Base-by-base conservation (phyloP, 2,329 filamentous ascomycete genomes). In the Daldinia eschscholtzii region DNA sequence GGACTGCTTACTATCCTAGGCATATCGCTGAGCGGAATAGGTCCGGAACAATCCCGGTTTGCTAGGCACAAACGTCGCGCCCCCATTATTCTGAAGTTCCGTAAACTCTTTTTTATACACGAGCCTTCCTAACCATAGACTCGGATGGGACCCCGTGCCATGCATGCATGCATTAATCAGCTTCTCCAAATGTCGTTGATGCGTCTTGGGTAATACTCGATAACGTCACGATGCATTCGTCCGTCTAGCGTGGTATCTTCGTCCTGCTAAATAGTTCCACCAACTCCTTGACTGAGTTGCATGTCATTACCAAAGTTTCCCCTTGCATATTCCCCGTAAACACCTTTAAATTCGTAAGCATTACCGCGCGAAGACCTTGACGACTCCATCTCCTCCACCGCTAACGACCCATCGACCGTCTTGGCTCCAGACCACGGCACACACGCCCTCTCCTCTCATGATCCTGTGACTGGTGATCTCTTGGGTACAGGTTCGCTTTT, bases 381-480 rank as follows among this genome's bases (percentile, higher is more conserved):
- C 95, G 39, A 97, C 91, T 6, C 96, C 96, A 79, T 99, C 96
- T 12, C 96, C 96, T 44, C 96, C 96, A 41, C 92, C 95, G 75
- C 93, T 97, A 64, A 98, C 93, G 41, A 99, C 94, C 88, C 96
- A 96, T 73, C 94, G 89, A 37, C 95, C 94, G 78, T 99, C 96
- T 75, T 94, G 92, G 78, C 94, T 97, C 96, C 96, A 99, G 18
- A 96, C 93, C 4, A 97, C 95, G 15, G 91, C 89, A 81, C 95
- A 98, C 6, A 98, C 93, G 23, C 96, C 96, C 79, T 99, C 96
- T 56, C 95, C 96, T 58, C 96, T 89, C 94, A 98, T 98, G 72
- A 97, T 88, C 44, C 96, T 89, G 81, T 98, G 94, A 68, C 89
- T 93, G 2, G 94, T 97, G 75, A 99, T 93, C 79, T 98, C 96